These are phyloP conservation scores for Castanea crenata DNA, from an alignment of 306 rosid genomes.

Conservation along the genomic window DNA sequence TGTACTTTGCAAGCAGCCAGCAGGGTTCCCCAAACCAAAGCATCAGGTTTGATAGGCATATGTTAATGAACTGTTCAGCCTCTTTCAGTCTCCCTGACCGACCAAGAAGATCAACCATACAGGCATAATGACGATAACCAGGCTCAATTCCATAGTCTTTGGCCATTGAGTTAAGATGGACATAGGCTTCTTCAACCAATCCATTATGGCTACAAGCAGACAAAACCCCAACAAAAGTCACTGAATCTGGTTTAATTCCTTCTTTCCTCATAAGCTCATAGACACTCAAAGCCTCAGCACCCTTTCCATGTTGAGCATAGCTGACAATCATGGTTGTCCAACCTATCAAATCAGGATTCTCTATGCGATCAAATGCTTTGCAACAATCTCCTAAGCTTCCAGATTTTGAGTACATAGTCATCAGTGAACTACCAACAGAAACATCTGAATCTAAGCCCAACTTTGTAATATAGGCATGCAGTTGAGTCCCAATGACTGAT, in stretches of 20 bases:
- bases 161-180: slow-evolving; percentile 60
- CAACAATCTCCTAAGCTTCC: slow-evolving; percentile 69
- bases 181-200: slow-evolving; percentile 70
- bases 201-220: slow-evolving; percentile 73
- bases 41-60: slow-evolving; percentile 59
- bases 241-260: slow-evolving; percentile 69
- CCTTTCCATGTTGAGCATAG: slow-evolving; percentile 80
- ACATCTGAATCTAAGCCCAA: slow-evolving; percentile 46
- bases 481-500: slow-evolving; percentile 46
- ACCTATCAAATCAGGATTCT: slow-evolving; percentile 63
- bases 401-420: slow-evolving; percentile 71
- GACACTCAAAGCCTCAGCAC: slow-evolving; percentile 59
- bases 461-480: slow-evolving; percentile 61
- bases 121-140: slow-evolving; percentile 62
- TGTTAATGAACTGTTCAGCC: slow-evolving; percentile 55
- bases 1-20: slow-evolving; percentile 78
- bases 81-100: slow-evolving; percentile 67
- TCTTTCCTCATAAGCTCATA: slow-evolving; percentile 61
- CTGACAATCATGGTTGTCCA: slow-evolving; percentile 75
- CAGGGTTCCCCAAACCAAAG: slow-evolving; percentile 71
- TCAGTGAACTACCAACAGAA: slow-evolving; percentile 67
- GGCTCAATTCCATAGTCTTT: slow-evolving; percentile 54
- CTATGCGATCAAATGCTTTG: slow-evolving; percentile 61
- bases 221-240: slow-evolving; percentile 75
- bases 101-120: slow-evolving; percentile 78